phyloP scores from a whole-genome alignment of 805 yeast genomes.

The Nakazawaea anatomiae region DNA sequence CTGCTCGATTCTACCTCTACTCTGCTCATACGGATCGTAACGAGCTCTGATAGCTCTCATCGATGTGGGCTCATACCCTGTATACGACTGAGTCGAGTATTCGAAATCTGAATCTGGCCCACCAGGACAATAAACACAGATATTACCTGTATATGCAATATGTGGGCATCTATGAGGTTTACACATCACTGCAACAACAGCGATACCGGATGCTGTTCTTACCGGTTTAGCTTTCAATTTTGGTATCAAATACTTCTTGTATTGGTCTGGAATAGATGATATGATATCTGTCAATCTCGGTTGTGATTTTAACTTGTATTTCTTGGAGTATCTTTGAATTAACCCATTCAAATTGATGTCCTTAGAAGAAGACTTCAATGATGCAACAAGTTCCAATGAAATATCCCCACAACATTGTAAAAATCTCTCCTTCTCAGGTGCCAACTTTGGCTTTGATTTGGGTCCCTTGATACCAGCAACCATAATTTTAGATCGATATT shows the following conservation, averaged over 20 bases:
- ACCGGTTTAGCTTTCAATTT: conserved; percentile 98
- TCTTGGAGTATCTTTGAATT: conserved; percentile 78
- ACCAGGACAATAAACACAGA: conserved; percentile 98
- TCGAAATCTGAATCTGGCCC: conserved; percentile 99
- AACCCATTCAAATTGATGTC: conserved; percentile 89
- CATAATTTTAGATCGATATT: conserved; percentile 1
- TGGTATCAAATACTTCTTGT: conserved; percentile 85
- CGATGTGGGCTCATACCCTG: conserved; percentile 98
- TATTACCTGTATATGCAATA: conserved; percentile 97
- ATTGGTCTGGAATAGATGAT: conserved; percentile 91
- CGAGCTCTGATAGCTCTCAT: conserved; percentile 99
- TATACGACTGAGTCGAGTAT: conserved; percentile 95
- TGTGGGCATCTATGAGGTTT: conserved; percentile 99
- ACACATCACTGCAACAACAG: conserved; percentile 99
- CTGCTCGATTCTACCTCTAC: conserved; percentile 96
- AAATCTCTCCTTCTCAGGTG: conserved; percentile 91
- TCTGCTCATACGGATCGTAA: conserved; percentile 97
- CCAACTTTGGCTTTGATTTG: conserved; percentile 55
- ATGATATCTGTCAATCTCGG: conserved; percentile 95
- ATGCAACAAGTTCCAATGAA: conserved; percentile 75
- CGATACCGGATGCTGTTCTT: conserved; percentile 97
- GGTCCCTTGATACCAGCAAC: conserved; percentile 25
- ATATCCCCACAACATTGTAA: conserved; percentile 90
- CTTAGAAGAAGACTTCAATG: conserved; percentile 58
- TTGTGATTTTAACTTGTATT: conserved; percentile 85